These are phyloP conservation scores for Clonostachys sp. DNA, from an alignment of 2,329 filamentous ascomycete species.

Conservation along the genomic window DNA sequence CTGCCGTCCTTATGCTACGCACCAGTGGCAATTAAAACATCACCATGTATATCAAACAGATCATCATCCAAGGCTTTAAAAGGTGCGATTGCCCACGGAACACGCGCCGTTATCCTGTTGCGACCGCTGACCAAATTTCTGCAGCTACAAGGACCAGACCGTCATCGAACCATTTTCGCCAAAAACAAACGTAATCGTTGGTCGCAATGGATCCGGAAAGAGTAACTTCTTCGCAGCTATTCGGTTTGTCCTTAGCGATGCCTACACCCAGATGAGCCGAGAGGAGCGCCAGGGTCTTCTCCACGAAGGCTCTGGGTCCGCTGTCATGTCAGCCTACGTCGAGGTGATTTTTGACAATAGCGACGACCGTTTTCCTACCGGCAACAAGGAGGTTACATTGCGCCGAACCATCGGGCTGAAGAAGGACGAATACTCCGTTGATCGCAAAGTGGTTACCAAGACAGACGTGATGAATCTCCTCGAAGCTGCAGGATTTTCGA, in stretches of 20 bases:
- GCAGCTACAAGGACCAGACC: slow-evolving; percentile 97
- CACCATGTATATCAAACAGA: slow-evolving; percentile 98
- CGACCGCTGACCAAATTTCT: background rate
- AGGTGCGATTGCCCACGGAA: slow-evolving; percentile 52
- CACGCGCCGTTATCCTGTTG: no score
- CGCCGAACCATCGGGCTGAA: slow-evolving; percentile 94
- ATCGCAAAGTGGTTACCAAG: slow-evolving; percentile 94
- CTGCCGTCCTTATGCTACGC: slow-evolving; percentile 26
- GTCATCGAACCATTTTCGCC: slow-evolving; percentile 98
- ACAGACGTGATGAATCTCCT: slow-evolving; percentile 91
- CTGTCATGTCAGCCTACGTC: slow-evolving; percentile 99
- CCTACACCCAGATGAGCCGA: slow-evolving; percentile 91
- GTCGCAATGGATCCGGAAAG: slow-evolving; percentile 98
- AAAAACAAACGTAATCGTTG: slow-evolving; percentile 97
- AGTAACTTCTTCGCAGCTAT: slow-evolving; percentile 99
- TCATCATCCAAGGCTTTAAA: slow-evolving; percentile 99
- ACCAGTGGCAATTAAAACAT: slow-evolving; percentile 26
- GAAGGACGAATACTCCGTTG: slow-evolving; percentile 97
- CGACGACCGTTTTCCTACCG: slow-evolving; percentile 91
- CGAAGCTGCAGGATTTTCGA: slow-evolving; percentile 93
- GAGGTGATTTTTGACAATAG: slow-evolving; percentile 98
- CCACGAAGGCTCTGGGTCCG: slow-evolving; percentile 97
- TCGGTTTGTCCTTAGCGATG: slow-evolving; percentile 96
- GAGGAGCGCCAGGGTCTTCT: slow-evolving; percentile 93
- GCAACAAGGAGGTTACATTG: slow-evolving; percentile 83